phyloP scores from a whole-genome alignment of 352 stramenopile genomes.

The Globisporangium mamillatum region DNA sequence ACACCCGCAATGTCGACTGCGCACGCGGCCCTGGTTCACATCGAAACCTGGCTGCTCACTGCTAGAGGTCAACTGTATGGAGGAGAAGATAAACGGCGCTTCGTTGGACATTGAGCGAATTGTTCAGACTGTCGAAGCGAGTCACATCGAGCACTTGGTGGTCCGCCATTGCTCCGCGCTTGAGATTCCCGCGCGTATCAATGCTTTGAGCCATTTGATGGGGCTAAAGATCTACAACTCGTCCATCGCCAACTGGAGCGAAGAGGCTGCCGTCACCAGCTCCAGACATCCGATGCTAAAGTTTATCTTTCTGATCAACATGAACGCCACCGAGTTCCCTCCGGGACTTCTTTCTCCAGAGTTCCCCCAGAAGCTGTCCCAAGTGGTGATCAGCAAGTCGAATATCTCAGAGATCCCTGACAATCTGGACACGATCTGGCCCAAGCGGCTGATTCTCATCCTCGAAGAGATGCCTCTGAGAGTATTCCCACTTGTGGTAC shows the following conservation, averaged over 20 bases:
- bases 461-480: constrained; percentile 5
- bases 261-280: constrained; percentile 15
- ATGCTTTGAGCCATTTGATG: not conserved
- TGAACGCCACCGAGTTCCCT: constrained; percentile 12
- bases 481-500: not conserved
- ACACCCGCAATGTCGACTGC: constrained; percentile 29
- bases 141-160: constrained; percentile 18
- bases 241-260: constrained; percentile 10
- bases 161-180: constrained; percentile 13
- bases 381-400: constrained; percentile 11
- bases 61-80: constrained; percentile 14
- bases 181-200: constrained; percentile 3
- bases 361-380: constrained; percentile 13
- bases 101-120: constrained; percentile 3
- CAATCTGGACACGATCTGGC: constrained; percentile 11
- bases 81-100: not conserved
- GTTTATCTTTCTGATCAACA: constrained; percentile 14
- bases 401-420: constrained; percentile 11
- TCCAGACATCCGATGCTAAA: constrained; percentile 11
- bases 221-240: constrained; percentile 28
- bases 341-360: constrained; percentile 7
- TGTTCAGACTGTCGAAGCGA: not conserved
- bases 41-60: constrained; percentile 14
- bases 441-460: not conserved
- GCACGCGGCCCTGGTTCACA: constrained; percentile 13